Conservation (phyloP, 495 filamentous ascomycete species). For the Saxophila tyrrhenica region DNA sequence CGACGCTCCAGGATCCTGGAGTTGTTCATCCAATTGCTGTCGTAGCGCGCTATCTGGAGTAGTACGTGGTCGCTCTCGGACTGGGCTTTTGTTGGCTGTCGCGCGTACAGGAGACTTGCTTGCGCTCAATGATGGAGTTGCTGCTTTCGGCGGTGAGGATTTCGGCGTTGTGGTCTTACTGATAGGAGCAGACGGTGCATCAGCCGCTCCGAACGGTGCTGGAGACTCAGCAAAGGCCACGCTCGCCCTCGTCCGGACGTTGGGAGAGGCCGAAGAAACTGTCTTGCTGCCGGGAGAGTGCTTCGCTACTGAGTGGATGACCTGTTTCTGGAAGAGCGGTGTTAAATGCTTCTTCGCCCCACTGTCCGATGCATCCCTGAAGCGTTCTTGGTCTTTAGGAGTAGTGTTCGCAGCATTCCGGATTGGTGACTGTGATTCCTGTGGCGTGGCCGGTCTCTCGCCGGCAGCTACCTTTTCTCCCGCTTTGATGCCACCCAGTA, state of each 20-base stretch:
- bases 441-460: conserved; percentile 30
- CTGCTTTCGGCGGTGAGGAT: neutral
- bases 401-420: conserved; percentile 32
- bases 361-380: conserved; percentile 36
- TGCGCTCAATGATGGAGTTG: neutral
- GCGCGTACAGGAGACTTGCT: neutral
- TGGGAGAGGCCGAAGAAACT: neutral
- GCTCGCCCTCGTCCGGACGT: conserved; percentile 1
- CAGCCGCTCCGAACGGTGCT: neutral
- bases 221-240: neutral
- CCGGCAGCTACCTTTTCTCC: conserved; percentile 8
- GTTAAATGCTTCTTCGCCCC: conserved; percentile 32
- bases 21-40: conserved; percentile 12
- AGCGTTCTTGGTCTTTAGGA: conserved; percentile 40
- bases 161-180: neutral
- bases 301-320: conserved; percentile 11
- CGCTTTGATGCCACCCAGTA: conserved; percentile 48
- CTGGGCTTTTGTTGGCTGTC: neutral
- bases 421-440: conserved; percentile 33
- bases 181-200: neutral
- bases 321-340: conserved; percentile 35
- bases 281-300: neutral
- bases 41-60: neutral
- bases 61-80: neutral
- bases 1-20: conserved; percentile 1